phyloP scores from a whole-genome alignment of 768 basidiomycete species.

The Phylloporus scabripes region DNA sequence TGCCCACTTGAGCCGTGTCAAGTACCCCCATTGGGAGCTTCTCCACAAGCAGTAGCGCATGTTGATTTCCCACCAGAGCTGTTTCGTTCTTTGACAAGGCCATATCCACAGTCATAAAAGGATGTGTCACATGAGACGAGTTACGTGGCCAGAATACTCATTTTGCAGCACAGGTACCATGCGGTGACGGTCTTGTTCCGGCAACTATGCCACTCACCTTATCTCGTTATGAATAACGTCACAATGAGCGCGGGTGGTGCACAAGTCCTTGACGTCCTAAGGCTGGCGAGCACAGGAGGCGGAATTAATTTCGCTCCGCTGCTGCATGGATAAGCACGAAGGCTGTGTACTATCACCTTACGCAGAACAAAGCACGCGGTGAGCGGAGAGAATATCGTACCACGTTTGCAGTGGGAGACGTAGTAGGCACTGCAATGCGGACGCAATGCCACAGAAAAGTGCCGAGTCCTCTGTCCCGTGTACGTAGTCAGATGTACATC shows the following conservation, averaged over 20 bases:
- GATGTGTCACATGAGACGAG: neutral
- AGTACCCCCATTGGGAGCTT: no score
- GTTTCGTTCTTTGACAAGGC: neutral
- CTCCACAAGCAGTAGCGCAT: neutral
- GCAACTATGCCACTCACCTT: neutral
- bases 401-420: constrained; percentile 8
- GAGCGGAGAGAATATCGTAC: constrained; percentile 1
- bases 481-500: neutral
- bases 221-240: neutral
- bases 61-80: neutral
- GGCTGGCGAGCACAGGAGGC: neutral
- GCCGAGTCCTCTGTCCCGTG: neutral
- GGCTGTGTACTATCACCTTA: neutral
- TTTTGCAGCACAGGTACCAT: neutral
- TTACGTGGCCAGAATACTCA: neutral
- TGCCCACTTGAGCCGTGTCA: no score
- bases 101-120: neutral
- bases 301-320: neutral
- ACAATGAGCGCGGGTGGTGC: neutral
- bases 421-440: constrained; percentile 5
- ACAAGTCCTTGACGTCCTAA: neutral
- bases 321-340: constrained; percentile 3
- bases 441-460: neutral
- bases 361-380: constrained; percentile 1
- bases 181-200: neutral